A percentile compares a stretch with the other conserved stretches of the same genome.
Conservation (phyloP, 805 yeast species). For the Candida verbasci region DNA sequence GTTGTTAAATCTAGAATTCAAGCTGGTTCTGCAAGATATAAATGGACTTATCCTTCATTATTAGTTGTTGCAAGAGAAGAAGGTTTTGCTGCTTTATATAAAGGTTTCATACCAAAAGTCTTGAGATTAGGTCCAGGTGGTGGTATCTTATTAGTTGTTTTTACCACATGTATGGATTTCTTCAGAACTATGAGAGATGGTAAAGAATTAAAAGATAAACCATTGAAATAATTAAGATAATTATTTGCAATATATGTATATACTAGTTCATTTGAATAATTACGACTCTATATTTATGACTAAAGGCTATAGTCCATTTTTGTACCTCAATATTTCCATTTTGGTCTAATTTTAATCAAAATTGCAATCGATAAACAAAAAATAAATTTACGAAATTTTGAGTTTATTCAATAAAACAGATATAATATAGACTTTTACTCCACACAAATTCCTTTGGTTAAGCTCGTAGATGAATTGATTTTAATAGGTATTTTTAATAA, state of each 20-base stretch:
- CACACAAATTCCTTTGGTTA: too few species aligned
- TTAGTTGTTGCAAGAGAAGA: slow-evolving; percentile 77
- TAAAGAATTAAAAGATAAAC: slow-evolving; percentile 3
- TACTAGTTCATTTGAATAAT: too few species aligned
- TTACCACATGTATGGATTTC: slow-evolving; percentile 90
- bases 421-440: too few species aligned
- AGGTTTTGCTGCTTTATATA: slow-evolving; percentile 86
- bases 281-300: too few species aligned
- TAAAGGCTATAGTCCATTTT: too few species aligned
- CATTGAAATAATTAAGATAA: background rate
- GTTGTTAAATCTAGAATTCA: slow-evolving; percentile 97
- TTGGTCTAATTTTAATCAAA: too few species aligned
- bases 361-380: too few species aligned
- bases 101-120: slow-evolving; percentile 96
- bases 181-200: slow-evolving; percentile 57
- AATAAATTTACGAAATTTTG: too few species aligned
- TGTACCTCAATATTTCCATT: background rate
- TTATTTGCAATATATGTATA: too few species aligned
- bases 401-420: too few species aligned
- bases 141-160: slow-evolving; percentile 95
- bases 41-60: slow-evolving; percentile 86
- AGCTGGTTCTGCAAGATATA: slow-evolving; percentile 83
- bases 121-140: slow-evolving; percentile 99
- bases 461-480: too few species aligned
- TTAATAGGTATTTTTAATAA: too few species aligned